A percentile compares a stretch with the other conserved stretches of the same genome.
phyloP scores from a whole-genome alignment of 2,329 filamentous ascomycete genomes.

The Whalleya microplaca region DNA sequence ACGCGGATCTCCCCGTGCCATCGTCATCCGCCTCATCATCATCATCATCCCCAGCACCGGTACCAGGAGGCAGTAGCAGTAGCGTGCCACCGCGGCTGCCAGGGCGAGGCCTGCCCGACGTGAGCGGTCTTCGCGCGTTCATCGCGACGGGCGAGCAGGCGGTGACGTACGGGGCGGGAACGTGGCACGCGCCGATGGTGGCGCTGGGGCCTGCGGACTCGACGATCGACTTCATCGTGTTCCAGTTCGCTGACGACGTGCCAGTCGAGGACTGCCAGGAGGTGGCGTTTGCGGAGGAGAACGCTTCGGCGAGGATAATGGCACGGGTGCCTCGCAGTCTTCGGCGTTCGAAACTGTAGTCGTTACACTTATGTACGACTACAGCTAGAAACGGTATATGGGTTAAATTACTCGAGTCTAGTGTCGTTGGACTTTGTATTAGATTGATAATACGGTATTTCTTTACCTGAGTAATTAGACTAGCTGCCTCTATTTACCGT shows the following conservation, averaged over 20 bases:
- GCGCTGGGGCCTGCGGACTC: conserved; percentile 65
- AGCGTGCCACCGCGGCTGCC: conserved; percentile 49
- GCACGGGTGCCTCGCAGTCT: conserved; percentile 21
- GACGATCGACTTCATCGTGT: conserved; percentile 83
- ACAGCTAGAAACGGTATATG: not conserved
- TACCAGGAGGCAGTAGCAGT: conserved; percentile 9
- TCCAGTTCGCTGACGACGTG: conserved; percentile 86
- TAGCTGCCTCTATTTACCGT: too few relatives aligned
- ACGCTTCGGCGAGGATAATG: conserved; percentile 29
- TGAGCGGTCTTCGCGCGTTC: conserved; percentile 74
- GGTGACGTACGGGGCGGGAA: conserved; percentile 89
- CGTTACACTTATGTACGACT: not conserved
- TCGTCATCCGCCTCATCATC: conserved; percentile 4
- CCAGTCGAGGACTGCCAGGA: conserved; percentile 87
- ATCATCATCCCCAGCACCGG: not conserved
- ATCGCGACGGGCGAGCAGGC: conserved; percentile 77
- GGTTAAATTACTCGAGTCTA: too few relatives aligned
- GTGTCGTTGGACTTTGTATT: not conserved
- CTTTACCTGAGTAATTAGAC: too few relatives aligned
- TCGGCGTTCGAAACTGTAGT: conserved; percentile 19
- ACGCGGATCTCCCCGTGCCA: conserved; percentile 46
- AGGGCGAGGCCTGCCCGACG: conserved; percentile 71
- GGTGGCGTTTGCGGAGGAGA: conserved; percentile 45
- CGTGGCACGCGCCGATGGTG: conserved; percentile 97
- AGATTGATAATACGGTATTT: too few relatives aligned